Evolutionary conservation across 2,329 filamentous ascomycete species (phyloP), one percentile per base, ranked within the genome.

Genomic region (Diaporthe ilicicola): DNA sequence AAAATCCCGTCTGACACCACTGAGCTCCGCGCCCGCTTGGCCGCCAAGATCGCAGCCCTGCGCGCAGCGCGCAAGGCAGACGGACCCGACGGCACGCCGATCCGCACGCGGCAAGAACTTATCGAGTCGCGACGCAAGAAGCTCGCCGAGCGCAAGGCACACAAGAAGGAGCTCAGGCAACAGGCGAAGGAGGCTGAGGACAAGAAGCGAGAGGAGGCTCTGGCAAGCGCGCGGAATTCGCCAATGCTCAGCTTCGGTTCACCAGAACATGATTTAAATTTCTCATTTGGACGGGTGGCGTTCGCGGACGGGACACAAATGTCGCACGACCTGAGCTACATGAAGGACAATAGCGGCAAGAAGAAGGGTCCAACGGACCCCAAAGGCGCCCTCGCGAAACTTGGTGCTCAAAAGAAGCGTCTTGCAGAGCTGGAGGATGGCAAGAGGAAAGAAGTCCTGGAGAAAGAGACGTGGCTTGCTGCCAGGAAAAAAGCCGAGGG

Each of bases 401-500:
- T 94, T 1, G 92, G 98, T 82, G 93, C 94, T 78, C 95, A 97
- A 82, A 92, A 95, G 83, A 90, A 92, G 76, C 92, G 94, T 34
- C 84, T 98, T 37, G 88, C 91, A 54, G 88, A 85, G 34, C 89
- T 97, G 77, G 93, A 95, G 76, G 89, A 92, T 1, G 89, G 90
- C 75, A 97, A 97, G 84, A 92, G 93, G 69, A 91, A 91, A 73
- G 93, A 97, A 72, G 92, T 98, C 54, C 91, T 94, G 72, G 94
- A 98, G 82, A 98, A 98, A 85, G 95, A 99, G 77, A 86, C 91
- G 70, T 99, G 96, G 96, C 86, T 98, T 71, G 95, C 93, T 59
- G 96, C 96, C 2, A 92, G 95, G 82, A 94, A 94, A 82, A 91
- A 93, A 29, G 94, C 92, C 1, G 93, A 97, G 80, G 96, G 96